phyloP scores from a whole-genome alignment of 2,329 filamentous ascomycete genomes.

The Plectosphaerella sp. region DNA sequence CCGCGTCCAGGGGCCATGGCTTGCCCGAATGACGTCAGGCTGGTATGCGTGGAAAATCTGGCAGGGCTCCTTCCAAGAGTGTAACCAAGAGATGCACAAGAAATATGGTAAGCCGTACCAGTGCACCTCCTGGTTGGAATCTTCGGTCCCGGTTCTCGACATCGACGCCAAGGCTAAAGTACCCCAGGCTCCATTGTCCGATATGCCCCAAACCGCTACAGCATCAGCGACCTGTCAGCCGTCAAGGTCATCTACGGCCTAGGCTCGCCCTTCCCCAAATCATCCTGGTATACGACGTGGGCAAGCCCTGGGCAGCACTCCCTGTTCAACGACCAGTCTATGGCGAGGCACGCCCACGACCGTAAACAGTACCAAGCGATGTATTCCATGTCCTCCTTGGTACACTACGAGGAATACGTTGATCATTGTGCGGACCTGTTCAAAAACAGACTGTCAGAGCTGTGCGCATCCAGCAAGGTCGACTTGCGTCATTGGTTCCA shows the following conservation, averaged over 20 bases:
- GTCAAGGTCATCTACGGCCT: conserved; percentile 29
- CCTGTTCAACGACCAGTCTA: conserved; percentile 27
- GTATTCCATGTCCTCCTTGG: conserved; percentile 43
- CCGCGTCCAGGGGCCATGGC: no score
- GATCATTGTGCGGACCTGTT: conserved; percentile 41
- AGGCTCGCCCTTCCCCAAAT: conserved; percentile 28
- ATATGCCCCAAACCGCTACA: conserved; percentile 42
- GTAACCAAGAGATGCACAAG: no score
- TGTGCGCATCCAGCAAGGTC: conserved; percentile 22
- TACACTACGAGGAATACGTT: conserved; percentile 44
- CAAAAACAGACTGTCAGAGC: conserved; percentile 27
- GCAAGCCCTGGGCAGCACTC: conserved; percentile 13
- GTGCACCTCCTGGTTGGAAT: no score
- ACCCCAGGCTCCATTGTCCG: conserved; percentile 32
- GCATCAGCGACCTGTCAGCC: conserved; percentile 33
- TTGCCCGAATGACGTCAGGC: no score
- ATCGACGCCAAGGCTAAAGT: no score
- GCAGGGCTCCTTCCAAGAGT: no score
- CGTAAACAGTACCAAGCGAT: conserved; percentile 35
- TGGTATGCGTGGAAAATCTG: no score
- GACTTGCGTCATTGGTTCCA: conserved; percentile 39
- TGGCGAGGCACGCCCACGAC: conserved; percentile 28
- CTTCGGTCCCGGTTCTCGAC: no score
- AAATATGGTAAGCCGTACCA: no score
- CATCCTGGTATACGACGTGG: conserved; percentile 19